Percentiles rank a stretch among this genome's conserved stretches.
These are phyloP conservation scores for Emericellopsis cladophorae DNA, from an alignment of 2,329 filamentous ascomycete genomes.

Conservation along the genomic window DNA sequence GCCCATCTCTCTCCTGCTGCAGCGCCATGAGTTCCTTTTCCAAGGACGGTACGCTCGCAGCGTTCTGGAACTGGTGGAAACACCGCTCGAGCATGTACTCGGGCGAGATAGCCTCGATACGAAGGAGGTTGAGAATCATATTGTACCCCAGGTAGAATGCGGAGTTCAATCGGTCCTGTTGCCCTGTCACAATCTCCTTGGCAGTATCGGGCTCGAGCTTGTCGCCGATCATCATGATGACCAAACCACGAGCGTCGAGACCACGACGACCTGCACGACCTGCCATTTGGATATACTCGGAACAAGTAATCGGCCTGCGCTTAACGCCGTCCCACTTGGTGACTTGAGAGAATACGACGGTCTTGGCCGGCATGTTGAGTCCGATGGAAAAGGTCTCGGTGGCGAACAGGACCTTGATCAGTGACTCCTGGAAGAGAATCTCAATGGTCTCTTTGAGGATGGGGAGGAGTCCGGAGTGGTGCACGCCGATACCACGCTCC, in stretches of 20 bases:
- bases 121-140: conserved; percentile 93
- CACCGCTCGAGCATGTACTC: conserved; percentile 98
- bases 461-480: conserved; percentile 88
- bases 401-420: conserved; percentile 96
- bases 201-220: conserved; percentile 92
- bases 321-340: conserved; percentile 84
- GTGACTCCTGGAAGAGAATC: conserved; percentile 93
- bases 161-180: conserved; percentile 94
- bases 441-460: conserved; percentile 98
- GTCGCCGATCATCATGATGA: conserved; percentile 99
- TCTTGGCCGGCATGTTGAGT: conserved; percentile 98
- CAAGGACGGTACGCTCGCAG: conserved; percentile 68
- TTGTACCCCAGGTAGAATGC: conserved; percentile 98
- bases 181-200: conserved; percentile 88
- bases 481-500: conserved; percentile 86
- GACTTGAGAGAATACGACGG: conserved; percentile 95
- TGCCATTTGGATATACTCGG: conserved; percentile 98
- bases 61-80: conserved; percentile 97
- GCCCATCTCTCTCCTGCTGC: conserved; percentile 59
- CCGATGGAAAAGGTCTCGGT: conserved; percentile 99
- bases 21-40: conserved; percentile 74
- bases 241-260: conserved; percentile 92
- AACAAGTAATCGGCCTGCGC: conserved; percentile 76
- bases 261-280: conserved; percentile 93
- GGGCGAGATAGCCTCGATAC: conserved; percentile 97